phyloP scores from a whole-genome alignment of 176 grass and related monocot genomes.

The Triticum turgidum region DNA sequence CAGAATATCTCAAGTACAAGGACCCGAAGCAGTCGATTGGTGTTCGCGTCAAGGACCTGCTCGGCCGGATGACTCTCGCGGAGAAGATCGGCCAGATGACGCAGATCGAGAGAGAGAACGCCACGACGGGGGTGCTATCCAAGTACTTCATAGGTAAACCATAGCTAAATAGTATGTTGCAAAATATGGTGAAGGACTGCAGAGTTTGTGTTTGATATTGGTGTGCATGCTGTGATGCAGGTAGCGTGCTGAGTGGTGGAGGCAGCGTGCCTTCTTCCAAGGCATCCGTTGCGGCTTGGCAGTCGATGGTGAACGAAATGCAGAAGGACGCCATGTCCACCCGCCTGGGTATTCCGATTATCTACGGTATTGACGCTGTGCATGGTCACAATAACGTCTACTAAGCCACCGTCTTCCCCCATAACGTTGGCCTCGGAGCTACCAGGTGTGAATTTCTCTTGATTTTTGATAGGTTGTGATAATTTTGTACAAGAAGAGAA shows the following conservation, averaged over 20 bases:
- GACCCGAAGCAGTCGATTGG: conserved; percentile 52
- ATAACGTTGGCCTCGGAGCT: conserved; percentile 80
- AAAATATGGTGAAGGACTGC: neutral
- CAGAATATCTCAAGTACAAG: conserved; percentile 58
- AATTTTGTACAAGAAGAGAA: no score
- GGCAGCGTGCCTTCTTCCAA: conserved; percentile 64
- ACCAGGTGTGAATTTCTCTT: conserved; percentile 37
- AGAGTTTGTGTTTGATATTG: neutral
- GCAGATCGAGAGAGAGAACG: conserved; percentile 65
- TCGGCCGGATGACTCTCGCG: conserved; percentile 65
- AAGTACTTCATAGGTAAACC: conserved; percentile 65
- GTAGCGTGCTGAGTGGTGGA: conserved; percentile 80
- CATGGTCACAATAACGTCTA: conserved; percentile 81
- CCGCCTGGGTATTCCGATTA: conserved; percentile 75
- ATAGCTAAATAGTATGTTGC: neutral
- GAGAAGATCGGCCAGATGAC: conserved; percentile 90
- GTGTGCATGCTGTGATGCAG: conserved; percentile 20
- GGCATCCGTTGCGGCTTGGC: conserved; percentile 56
- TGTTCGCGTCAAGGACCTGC: conserved; percentile 55
- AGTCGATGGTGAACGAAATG: conserved; percentile 51
- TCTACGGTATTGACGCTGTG: conserved; percentile 87
- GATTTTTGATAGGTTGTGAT: neutral
- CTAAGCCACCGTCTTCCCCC: conserved; percentile 83
- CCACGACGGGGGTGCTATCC: conserved; percentile 51
- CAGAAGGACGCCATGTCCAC: conserved; percentile 70